A percentile compares a stretch with the other conserved stretches of the same genome.
phyloP scores from a whole-genome alignment of 805 yeast species.

The Ogataea sp. region DNA sequence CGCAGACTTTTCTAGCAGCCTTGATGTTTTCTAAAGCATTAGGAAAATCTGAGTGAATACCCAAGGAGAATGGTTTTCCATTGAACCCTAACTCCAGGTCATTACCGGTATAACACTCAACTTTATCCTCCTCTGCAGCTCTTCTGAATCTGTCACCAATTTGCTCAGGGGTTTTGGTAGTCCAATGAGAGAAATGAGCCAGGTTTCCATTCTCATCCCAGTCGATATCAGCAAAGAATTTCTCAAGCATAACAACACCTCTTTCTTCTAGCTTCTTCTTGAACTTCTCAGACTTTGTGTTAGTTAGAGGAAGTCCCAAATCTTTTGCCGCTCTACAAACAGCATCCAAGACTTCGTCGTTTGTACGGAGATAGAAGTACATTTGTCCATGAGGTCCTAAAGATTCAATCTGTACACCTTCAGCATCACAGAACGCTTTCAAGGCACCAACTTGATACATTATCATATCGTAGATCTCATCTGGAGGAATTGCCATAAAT shows the following conservation, averaged over 20 bases:
- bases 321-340: slow-evolving; percentile 27
- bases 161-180: slow-evolving; percentile 11
- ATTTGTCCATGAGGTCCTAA: slow-evolving; percentile 32
- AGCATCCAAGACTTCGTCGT: slow-evolving; percentile 28
- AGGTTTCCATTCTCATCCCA: slow-evolving; percentile 13
- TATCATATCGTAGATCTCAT: slow-evolving; percentile 27
- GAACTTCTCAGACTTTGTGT: slow-evolving; percentile 1
- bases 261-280: slow-evolving; percentile 8
- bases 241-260: slow-evolving; percentile 14
- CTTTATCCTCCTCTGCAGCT: slow-evolving; percentile 9
- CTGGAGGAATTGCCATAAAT: slow-evolving; percentile 26
- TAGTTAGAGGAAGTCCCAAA: slow-evolving; percentile 22
- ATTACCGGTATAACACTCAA: slow-evolving; percentile 9
- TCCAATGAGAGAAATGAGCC: slow-evolving; percentile 12
- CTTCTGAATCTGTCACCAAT: slow-evolving; percentile 8
- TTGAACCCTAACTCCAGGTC: slow-evolving; percentile 10
- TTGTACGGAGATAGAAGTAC: slow-evolving; percentile 28
- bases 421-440: slow-evolving; percentile 28
- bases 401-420: slow-evolving; percentile 24
- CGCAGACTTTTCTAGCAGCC: slow-evolving; percentile 24
- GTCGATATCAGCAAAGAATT: slow-evolving; percentile 18
- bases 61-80: slow-evolving; percentile 21
- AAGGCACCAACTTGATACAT: slow-evolving; percentile 33
- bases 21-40: slow-evolving; percentile 26
- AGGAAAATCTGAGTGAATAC: slow-evolving; percentile 31